Evolutionary conservation across 306 rosid genomes (phyloP).

Genomic region (Cajanus cajan): DNA sequence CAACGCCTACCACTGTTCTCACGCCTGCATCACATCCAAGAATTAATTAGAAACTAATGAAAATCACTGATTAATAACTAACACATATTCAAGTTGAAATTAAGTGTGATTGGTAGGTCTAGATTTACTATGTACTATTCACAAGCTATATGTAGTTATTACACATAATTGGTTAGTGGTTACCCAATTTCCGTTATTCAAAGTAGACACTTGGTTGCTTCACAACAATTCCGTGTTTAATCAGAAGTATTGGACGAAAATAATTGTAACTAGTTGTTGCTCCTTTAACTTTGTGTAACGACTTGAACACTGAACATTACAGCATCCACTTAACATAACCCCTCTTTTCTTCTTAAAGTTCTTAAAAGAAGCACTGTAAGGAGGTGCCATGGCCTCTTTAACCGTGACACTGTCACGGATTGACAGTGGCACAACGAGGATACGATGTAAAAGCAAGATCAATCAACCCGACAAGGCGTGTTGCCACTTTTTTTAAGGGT

Average conservation of each 20-base stretch:
- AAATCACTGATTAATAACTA: no score
- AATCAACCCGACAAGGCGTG: background rate
- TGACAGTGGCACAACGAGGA: background rate
- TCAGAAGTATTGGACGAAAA: background rate
- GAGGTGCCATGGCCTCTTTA: background rate
- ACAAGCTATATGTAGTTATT: background rate
- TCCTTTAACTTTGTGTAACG: background rate
- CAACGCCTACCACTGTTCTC: slow-evolving; percentile 44
- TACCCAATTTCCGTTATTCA: background rate
- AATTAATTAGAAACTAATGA: background rate
- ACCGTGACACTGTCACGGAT: slow-evolving; percentile 23
- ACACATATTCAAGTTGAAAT: background rate
- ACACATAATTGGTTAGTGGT: background rate
- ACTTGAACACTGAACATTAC: background rate
- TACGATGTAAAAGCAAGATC: background rate
- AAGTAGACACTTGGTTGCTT: background rate
- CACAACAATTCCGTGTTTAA: background rate
- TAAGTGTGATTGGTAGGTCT: background rate
- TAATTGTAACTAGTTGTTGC: background rate
- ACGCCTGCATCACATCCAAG: slow-evolving; percentile 41
- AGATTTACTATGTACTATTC: background rate
- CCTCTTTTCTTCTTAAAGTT: background rate
- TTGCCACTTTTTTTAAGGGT: background rate
- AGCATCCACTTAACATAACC: no score
- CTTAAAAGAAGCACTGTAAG: background rate